Evolutionary conservation across 129 eudicot genomes (phyloP).

Genomic region (Scalesia atractyloides): DNA sequence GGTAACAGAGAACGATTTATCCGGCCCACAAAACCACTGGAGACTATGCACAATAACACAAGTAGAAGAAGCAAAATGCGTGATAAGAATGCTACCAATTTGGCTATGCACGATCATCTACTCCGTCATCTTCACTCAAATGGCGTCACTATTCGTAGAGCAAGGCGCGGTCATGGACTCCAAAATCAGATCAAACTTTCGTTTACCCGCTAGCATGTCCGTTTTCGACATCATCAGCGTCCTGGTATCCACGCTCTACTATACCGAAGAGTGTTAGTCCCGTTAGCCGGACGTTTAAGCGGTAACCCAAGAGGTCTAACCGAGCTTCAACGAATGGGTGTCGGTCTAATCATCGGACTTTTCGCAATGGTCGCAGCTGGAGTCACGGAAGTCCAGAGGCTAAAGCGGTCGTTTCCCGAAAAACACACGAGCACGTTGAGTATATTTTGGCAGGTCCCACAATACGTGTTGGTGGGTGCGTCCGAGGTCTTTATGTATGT

Average conservation of each 20-base stretch:
- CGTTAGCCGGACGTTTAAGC: conserved; percentile 51
- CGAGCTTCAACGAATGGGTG: conserved; percentile 89
- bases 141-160: conserved; percentile 88
- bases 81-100: conserved; percentile 70
- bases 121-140: conserved; percentile 82
- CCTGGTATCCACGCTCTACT: conserved; percentile 55
- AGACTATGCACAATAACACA: conserved; percentile 74
- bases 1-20: conserved; percentile 32
- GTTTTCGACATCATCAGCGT: conserved; percentile 73
- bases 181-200: conserved; percentile 38
- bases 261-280: conserved; percentile 57
- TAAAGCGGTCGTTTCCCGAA: conserved; percentile 34
- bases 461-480: conserved; percentile 77
- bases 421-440: conserved; percentile 42
- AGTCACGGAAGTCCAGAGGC: conserved; percentile 57
- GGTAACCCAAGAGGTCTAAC: conserved; percentile 68
- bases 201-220: conserved; percentile 81
- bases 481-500: conserved; percentile 91
- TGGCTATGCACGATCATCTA: conserved; percentile 90
- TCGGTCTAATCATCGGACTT: conserved; percentile 67
- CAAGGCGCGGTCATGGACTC: conserved; percentile 70
- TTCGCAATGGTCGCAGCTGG: conserved; percentile 79
- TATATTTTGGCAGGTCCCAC: conserved; percentile 88
- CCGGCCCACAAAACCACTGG: conserved; percentile 52
- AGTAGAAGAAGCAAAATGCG: conserved; percentile 90